Percentiles rank a stretch among this genome's conserved stretches.
Conservation (phyloP, 352 stramenopile genomes). For the Globisporangium rhizosaccharum region DNA sequence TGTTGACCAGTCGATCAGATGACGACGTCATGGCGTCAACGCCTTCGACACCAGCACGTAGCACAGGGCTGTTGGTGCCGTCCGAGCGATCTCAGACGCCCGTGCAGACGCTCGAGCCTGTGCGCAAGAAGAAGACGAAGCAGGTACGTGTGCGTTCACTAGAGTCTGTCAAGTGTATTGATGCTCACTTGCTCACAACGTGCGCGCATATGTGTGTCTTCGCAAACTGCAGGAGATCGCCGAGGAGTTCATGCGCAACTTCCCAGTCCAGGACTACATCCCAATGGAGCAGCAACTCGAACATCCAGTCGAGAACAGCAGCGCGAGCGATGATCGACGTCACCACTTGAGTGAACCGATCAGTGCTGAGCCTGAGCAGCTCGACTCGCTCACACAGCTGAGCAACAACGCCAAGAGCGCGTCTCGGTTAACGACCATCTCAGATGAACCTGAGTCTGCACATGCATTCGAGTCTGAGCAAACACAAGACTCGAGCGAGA, state of each 20-base stretch:
- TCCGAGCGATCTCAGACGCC: background rate
- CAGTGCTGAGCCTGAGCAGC: too few relatives aligned
- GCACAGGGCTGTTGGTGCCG: background rate
- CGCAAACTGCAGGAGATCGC: constrained; percentile 22
- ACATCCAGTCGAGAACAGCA: background rate
- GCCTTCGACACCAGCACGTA: too few relatives aligned
- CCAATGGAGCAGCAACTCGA: constrained; percentile 7
- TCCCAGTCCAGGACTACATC: constrained; percentile 74
- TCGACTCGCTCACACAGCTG: too few relatives aligned
- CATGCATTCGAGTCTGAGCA: too few relatives aligned
- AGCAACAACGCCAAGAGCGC: too few relatives aligned
- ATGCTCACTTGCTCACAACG: background rate
- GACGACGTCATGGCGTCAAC: background rate
- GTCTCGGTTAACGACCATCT: too few relatives aligned
- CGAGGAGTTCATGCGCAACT: constrained; percentile 59
- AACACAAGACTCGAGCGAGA: too few relatives aligned
- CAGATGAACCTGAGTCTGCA: too few relatives aligned
- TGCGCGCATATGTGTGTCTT: background rate
- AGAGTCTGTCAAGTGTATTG: background rate
- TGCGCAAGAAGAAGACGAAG: constrained; percentile 9
- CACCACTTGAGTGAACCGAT: too few relatives aligned
- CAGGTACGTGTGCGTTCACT: constrained; percentile 1
- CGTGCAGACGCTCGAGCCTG: background rate
- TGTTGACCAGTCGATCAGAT: constrained; percentile 24
- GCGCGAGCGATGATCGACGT: background rate